Conservation (phyloP, 148 eudicot species). For the Arctostaphylos glauca region DNA sequence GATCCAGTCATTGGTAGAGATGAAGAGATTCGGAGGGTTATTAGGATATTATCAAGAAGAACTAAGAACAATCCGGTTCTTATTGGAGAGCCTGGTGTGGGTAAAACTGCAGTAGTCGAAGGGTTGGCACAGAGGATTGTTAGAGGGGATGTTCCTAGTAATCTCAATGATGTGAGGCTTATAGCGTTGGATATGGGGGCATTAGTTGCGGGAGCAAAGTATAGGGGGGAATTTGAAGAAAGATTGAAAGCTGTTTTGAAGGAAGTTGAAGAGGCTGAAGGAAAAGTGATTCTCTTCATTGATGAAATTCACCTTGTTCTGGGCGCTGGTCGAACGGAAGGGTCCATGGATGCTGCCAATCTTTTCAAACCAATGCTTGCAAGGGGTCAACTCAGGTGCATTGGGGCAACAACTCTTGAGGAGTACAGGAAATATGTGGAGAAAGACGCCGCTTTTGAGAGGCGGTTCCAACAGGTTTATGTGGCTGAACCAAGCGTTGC, state of each 20-base stretch:
- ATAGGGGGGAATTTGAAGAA: constrained; percentile 82
- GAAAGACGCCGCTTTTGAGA: constrained; percentile 90
- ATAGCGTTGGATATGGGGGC: constrained; percentile 93
- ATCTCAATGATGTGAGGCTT: constrained; percentile 65
- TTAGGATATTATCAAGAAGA: constrained; percentile 72
- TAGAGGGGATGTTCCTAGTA: constrained; percentile 77
- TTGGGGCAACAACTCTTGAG: constrained; percentile 85
- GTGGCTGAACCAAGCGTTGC: constrained; percentile 82
- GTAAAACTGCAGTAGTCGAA: constrained; percentile 84
- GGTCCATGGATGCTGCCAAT: constrained; percentile 93
- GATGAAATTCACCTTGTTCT: constrained; percentile 86
- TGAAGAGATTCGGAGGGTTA: constrained; percentile 76
- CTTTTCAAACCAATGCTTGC: constrained; percentile 90
- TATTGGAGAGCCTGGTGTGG: constrained; percentile 92
- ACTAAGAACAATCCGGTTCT: constrained; percentile 87
- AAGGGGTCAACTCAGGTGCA: constrained; percentile 81
- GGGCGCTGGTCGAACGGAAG: constrained; percentile 82
- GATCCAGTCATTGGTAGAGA: constrained; percentile 92
- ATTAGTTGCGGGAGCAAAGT: constrained; percentile 74
- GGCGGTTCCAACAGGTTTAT: constrained; percentile 92
- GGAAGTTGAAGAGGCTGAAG: constrained; percentile 83
- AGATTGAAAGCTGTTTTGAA: constrained; percentile 74
- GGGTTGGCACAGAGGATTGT: constrained; percentile 89
- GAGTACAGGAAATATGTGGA: constrained; percentile 87
- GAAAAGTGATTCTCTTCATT: constrained; percentile 80